Evolutionary conservation across 805 yeast species (phyloP).

Genomic region (Starmerella etchellsii): DNA sequence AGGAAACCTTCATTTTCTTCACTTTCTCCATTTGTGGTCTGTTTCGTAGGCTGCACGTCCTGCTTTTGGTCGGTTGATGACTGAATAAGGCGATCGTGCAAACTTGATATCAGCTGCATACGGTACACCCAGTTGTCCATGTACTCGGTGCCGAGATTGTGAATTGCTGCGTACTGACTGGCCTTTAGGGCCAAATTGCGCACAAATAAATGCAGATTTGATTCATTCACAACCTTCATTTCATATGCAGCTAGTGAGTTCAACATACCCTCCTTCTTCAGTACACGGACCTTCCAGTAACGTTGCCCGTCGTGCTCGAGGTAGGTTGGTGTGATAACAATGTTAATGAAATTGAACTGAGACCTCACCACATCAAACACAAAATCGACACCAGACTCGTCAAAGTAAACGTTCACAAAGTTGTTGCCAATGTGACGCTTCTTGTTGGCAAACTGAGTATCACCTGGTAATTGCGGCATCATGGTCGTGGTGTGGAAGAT

Average conservation of each 20-base stretch:
- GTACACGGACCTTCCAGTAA: conserved; percentile 47
- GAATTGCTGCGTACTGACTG: conserved; percentile 58
- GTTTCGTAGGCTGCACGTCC: neutral
- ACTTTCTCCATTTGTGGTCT: neutral
- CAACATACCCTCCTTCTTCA: conserved; percentile 57
- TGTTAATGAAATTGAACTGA: conserved; percentile 72
- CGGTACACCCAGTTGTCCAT: conserved; percentile 58
- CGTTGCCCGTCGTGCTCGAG: conserved; percentile 14
- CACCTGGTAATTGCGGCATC: conserved; percentile 49
- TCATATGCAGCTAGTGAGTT: conserved; percentile 66
- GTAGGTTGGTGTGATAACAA: conserved; percentile 53
- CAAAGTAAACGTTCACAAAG: conserved; percentile 67
- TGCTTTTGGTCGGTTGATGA: neutral
- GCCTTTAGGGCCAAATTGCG: conserved; percentile 56
- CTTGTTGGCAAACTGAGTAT: conserved; percentile 39
- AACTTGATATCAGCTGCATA: conserved; percentile 38
- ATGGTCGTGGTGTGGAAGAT: conserved; percentile 69
- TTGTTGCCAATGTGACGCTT: conserved; percentile 82
- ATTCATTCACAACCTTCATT: conserved; percentile 52
- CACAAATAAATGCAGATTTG: conserved; percentile 47
- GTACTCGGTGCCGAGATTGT: conserved; percentile 51
- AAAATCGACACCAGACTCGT: conserved; percentile 57
- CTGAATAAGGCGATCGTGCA: conserved; percentile 26
- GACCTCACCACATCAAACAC: conserved; percentile 58
- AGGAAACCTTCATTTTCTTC: neutral